Conservation (phyloP, 139 green algal genomes). For the Pseudopediastrum boryanum region DNA sequence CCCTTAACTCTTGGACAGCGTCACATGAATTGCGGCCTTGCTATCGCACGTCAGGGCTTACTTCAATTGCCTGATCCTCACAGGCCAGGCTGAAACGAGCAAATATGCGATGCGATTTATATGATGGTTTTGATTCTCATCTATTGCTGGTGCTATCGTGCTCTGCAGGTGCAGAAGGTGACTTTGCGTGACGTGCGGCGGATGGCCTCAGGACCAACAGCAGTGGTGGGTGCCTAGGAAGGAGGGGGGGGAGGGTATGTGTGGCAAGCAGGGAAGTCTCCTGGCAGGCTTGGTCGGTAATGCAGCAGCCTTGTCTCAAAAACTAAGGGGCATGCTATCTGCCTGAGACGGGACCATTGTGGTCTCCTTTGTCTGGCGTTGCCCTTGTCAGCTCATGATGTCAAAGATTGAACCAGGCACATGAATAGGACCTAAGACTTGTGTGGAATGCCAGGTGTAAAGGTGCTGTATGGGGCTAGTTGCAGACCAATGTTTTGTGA, state of each 20-base stretch:
- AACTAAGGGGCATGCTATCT: neutral
- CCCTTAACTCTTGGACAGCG: too few species aligned
- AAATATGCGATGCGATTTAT: too few species aligned
- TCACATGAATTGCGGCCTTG: too few species aligned
- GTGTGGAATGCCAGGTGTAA: too few species aligned
- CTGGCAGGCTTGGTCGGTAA: neutral
- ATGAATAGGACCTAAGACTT: too few species aligned
- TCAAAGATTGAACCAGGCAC: too few species aligned
- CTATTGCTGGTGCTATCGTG: slow-evolving; percentile 2
- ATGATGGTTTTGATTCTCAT: neutral
- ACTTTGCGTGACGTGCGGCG: slow-evolving; percentile 30
- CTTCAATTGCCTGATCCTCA: too few species aligned
- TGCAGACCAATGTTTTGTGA: too few species aligned
- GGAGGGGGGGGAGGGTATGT: neutral
- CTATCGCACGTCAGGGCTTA: too few species aligned
- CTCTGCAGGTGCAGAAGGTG: slow-evolving; percentile 31
- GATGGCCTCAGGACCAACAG: slow-evolving; percentile 11
- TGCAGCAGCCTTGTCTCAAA: neutral
- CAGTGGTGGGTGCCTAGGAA: neutral
- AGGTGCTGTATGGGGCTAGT: too few species aligned
- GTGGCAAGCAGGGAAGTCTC: neutral
- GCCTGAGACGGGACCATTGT: neutral
- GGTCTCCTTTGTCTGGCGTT: neutral
- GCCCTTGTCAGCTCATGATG: neutral
- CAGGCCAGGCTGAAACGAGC: too few species aligned